Base-by-base conservation (phyloP, 768 basidiomycete genomes). In the Steccherinum ochraceum region DNA sequence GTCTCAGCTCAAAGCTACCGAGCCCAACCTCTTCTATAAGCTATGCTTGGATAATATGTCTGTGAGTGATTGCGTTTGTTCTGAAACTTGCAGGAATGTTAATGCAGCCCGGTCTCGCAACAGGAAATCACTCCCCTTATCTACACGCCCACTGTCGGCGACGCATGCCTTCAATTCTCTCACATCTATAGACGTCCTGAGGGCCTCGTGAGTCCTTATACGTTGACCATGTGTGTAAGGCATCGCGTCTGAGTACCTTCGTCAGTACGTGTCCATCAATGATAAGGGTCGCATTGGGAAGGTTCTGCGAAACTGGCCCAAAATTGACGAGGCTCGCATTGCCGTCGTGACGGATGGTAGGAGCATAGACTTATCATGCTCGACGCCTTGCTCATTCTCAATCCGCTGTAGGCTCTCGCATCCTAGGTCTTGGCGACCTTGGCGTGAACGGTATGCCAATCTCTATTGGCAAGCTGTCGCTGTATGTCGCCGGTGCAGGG, bases 401-500 rank as follows among this genome's bases (percentile, higher is more conserved):
- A 45, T 47, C 46, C 26, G 30, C 40, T 51, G 60, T 67, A 81
- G 90, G 86, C 27, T 90, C 88, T 16, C 84, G 93, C 44, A 93
- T 95, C 59, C 78, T 96, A 27, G 93, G 93, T 51, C 70, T 96
- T 18, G 93, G 89, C 13, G 88, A 89, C 60, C 79, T 89, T 40
- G 87, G 88, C 27, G 77, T 87, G 24, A 89, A 89, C 61, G 87
- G 87, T 12, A 89, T 89, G 87, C 84, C 85, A 0, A 92, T 95
- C 58, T 81, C 88, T 5, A 85, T 93, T 46, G 93, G 93, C n/a
- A 95, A 96, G 68, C 75, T 97, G 5, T 89, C 88, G 16, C 77
- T 96, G 16, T 95, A 94, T 63, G 76, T 93, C 51, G 89, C 90
- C 18, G 92, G 89, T 25, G 93, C 90, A 51, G 93, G 93, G 88